phyloP scores from a whole-genome alignment of 176 grass and related monocot species.

The Dendrocalamus sinicus region DNA sequence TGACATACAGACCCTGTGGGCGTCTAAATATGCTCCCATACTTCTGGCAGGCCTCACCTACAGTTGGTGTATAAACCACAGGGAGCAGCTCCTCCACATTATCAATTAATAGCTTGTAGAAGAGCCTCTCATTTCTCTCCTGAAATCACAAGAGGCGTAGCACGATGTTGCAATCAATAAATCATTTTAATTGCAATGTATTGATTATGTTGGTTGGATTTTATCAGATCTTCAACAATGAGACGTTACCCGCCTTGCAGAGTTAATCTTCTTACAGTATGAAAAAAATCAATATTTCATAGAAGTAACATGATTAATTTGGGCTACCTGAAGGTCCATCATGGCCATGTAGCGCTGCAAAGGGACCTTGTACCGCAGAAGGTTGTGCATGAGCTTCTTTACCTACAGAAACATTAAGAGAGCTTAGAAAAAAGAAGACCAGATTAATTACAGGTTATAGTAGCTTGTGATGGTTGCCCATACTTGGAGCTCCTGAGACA shows the following conservation, averaged over 20 bases:
- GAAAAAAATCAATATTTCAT: neutral
- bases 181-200: slow-evolving; percentile 2
- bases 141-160: slow-evolving; percentile 41
- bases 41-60: slow-evolving; percentile 99
- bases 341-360: slow-evolving; percentile 93
- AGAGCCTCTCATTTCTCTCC: slow-evolving; percentile 91
- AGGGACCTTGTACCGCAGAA: slow-evolving; percentile 82
- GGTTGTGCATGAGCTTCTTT: slow-evolving; percentile 83
- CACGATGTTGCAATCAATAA: slow-evolving; percentile 1
- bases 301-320: slow-evolving; percentile 13
- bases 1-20: slow-evolving; percentile 96
- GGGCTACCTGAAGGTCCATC: slow-evolving; percentile 97
- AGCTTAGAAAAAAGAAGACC: neutral
- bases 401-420: slow-evolving; percentile 59
- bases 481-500: slow-evolving; percentile 83
- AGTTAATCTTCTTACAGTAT: neutral
- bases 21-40: slow-evolving; percentile 90
- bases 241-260: neutral
- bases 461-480: neutral
- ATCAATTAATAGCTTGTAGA: slow-evolving; percentile 98
- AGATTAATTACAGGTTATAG: slow-evolving; percentile 16
- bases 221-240: neutral
- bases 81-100: slow-evolving; percentile 97
- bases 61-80: slow-evolving; percentile 94
- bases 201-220: neutral